Conservation (phyloP, 2,329 filamentous ascomycete species). For the Podosphaera xanthii region DNA sequence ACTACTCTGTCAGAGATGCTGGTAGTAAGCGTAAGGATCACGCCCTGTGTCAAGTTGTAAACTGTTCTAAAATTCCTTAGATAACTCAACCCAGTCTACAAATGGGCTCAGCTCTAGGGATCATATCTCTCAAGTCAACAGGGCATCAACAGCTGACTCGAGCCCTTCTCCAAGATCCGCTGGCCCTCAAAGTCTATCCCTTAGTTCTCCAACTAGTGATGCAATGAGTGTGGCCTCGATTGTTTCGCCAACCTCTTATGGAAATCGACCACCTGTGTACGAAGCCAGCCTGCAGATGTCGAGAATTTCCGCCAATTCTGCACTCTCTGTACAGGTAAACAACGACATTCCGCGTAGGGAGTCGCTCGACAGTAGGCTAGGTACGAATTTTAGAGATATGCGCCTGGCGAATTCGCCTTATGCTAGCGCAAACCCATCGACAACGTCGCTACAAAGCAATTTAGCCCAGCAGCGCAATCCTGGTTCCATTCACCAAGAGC, state of each 20-base stretch:
- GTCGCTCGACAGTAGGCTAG: slow-evolving; percentile 61
- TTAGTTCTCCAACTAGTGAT: slow-evolving; percentile 31
- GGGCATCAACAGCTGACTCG: slow-evolving; percentile 28
- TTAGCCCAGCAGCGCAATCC: slow-evolving; percentile 44
- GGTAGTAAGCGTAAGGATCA: slow-evolving; percentile 25
- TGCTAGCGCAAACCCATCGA: slow-evolving; percentile 54
- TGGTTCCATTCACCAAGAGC: slow-evolving; percentile 21
- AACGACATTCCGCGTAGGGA: slow-evolving; percentile 37
- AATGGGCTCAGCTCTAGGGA: slow-evolving; percentile 6
- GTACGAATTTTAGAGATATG: slow-evolving; percentile 46
- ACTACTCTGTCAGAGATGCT: slow-evolving; percentile 22
- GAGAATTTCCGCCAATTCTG: slow-evolving; percentile 2
- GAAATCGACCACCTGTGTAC: slow-evolving; percentile 9
- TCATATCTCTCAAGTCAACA: slow-evolving; percentile 20
- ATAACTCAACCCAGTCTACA: slow-evolving; percentile 10
- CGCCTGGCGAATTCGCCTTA: slow-evolving; percentile 49
- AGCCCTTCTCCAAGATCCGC: slow-evolving; percentile 34
- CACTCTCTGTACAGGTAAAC: slow-evolving; percentile 4
- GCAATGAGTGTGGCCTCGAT: slow-evolving; percentile 46
- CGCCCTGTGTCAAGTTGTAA: slow-evolving; percentile 1
- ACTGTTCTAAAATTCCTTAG: slow-evolving; percentile 6
- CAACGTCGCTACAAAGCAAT: slow-evolving; percentile 49
- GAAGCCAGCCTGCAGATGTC: slow-evolving; percentile 10
- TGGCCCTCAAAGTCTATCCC: slow-evolving; percentile 22
- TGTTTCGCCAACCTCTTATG: slow-evolving; percentile 31